Base-by-base conservation (phyloP, 2,329 filamentous ascomycete species). In the Colletotrichum sp. region DNA sequence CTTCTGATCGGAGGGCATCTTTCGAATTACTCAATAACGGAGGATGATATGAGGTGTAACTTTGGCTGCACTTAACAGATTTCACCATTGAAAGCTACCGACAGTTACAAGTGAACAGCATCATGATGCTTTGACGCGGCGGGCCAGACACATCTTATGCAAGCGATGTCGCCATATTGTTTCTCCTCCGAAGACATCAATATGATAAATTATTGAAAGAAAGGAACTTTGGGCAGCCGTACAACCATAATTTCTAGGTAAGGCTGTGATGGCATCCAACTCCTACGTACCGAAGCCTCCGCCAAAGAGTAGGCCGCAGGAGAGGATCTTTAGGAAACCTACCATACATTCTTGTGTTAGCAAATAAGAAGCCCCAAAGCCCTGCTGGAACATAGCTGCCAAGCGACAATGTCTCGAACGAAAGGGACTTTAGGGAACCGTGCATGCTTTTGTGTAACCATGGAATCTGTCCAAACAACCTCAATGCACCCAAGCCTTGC, bases 311-410 rank as follows among this genome's bases (percentile, higher is more conserved):
- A 48, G 44, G n/a, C 36, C 10, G 18, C 18, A 22, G 44, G n/a
- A 22, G n/a, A 4, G n/a, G 44, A 22, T 22, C 10, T 1, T 22
- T 4, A 1, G 44, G n/a, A 22, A 4, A 8, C 10, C 8, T 22
- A 48, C 0, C 0, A 22, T 22, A 48, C n/a, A 48, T 1, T 1
- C 0, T 1, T 22, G 44, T 22, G 2, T 13, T n/a, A 22, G 10
- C 44, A 22, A 48, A 48, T 22, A 9, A 13, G 1, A 48, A 8
- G n/a, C 44, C 6, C 18, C 10, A 48, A 2, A 48, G 0, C 1
- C n/a, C 6, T 48, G 39, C 18, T 2, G 18, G 39, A 9, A n/a
- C 1, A 1, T 1, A n/a, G 0, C 1, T 2, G 18, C n/a, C 9
- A 22, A 22, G n/a, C n/a, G n/a, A 6, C 10, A 48, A 22, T 22